Base-by-base conservation (phyloP, 1,139 yeast genomes). In the Protomyces pachydermus region DNA sequence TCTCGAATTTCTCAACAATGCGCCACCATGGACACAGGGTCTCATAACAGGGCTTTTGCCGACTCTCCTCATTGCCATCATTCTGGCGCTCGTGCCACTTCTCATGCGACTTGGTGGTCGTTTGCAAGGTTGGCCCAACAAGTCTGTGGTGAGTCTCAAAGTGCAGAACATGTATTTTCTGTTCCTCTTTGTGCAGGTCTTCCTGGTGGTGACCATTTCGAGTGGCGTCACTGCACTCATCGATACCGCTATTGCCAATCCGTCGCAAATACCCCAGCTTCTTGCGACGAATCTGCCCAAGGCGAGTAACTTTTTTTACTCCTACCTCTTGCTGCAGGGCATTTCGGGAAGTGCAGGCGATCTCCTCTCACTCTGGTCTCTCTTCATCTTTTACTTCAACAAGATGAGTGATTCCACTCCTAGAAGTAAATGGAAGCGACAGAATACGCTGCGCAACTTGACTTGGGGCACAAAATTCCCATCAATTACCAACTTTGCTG, bases 381-480 rank as follows among this genome's bases (percentile, higher is more conserved):
- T 93, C 68, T 79, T 87, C 70, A 74, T 90, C 67, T 89, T 83
- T 74, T 86, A 87, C 72, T 77, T 87, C 35, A 76, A 91, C 68
- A 91, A 96, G 16, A 72, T 76, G 39, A 78, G 91, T 60, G 98
- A 93, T 72, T 78, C 77, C 56, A 90, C 98, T 3, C 91, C 96
- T 56, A 81, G 98, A 72, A 90, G 90, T 81, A 88, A 87, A 77
- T 91, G 88, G 88, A 79, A 73, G 56, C 82, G 98, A 71, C 86
- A 83, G 76, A 80, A 82, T 68, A 80, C 80, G 2, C 77, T 93
- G 69, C 83, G 86, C 10, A 73, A 83, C 1, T 81, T 86, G 71
- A 80, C 83, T 20, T 93, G 96, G 96, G 98, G 98, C 67, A 88
- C 96, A 0, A 79, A 84, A 1, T 91, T 88, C 81, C 97, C 97